phyloP scores from a whole-genome alignment of 306 rosid species.

The Dalbergia cochinchinensis region DNA sequence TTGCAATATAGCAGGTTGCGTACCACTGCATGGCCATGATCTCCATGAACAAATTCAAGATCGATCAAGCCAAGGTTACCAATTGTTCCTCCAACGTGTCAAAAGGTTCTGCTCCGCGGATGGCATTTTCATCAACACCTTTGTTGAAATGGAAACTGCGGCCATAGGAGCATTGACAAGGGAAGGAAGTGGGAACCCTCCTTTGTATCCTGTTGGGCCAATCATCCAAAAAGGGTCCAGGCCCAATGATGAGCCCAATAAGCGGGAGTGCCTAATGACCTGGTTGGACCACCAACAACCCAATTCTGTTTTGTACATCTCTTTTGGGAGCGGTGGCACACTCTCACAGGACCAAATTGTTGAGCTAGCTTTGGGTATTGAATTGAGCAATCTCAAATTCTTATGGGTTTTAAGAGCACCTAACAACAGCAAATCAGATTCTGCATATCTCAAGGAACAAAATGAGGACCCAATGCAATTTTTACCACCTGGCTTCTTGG shows the following conservation, averaged over 20 bases:
- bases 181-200: background rate
- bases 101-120: background rate
- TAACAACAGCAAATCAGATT: too few relatives aligned
- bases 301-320: slow-evolving; percentile 25
- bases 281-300: slow-evolving; percentile 32
- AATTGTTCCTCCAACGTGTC: background rate
- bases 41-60: slow-evolving; percentile 15
- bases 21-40: slow-evolving; percentile 35
- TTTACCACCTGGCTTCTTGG: too few relatives aligned
- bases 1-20: background rate
- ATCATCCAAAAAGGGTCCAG: background rate
- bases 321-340: slow-evolving; percentile 42
- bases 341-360: background rate
- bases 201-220: slow-evolving; percentile 41
- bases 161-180: background rate
- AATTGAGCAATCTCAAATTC: too few relatives aligned
- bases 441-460: too few relatives aligned
- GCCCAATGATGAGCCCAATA: background rate
- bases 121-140: slow-evolving; percentile 6
- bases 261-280: background rate
- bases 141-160: background rate
- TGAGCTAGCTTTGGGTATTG: too few relatives aligned
- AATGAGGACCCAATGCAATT: too few relatives aligned
- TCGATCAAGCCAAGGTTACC: background rate
- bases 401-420: too few relatives aligned